These are phyloP conservation scores for Pestalotiopsis sp. DNA, from an alignment of 2,329 filamentous ascomycete genomes.

Conservation along the genomic window DNA sequence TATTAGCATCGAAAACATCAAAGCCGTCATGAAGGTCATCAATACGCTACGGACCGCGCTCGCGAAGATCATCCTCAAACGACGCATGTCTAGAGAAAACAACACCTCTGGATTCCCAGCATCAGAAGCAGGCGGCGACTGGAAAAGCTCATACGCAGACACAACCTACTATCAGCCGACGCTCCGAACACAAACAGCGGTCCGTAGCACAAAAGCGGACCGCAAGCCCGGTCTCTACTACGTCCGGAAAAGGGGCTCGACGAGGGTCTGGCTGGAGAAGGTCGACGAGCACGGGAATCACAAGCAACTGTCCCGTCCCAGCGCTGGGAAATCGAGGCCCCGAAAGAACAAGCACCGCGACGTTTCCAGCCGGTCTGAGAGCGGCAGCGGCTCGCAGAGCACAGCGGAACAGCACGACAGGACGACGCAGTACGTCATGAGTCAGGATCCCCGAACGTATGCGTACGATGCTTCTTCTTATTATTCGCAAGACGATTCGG, in stretches of 20 bases:
- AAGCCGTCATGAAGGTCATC: background rate
- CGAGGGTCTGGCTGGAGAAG: background rate
- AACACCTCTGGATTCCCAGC: background rate
- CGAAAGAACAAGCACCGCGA: background rate
- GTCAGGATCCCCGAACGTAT: background rate
- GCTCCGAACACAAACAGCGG: background rate
- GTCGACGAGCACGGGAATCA: background rate
- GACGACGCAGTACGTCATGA: background rate
- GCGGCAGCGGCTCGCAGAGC: background rate
- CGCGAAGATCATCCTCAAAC: background rate
- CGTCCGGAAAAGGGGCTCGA: background rate
- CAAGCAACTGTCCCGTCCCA: background rate
- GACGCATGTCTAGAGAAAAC: background rate
- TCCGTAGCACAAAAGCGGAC: background rate
- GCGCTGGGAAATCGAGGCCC: background rate
- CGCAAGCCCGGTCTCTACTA: background rate
- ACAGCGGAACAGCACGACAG: background rate
- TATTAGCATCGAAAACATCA: background rate
- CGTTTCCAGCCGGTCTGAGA: background rate
- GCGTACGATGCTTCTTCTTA: background rate
- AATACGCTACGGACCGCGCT: background rate
- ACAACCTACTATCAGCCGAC: background rate
- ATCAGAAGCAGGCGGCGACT: background rate
- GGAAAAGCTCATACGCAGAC: background rate
- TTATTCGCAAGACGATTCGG: background rate